Conservation (phyloP, 2,329 filamentous ascomycete species). For the Ophiostoma novo-ulmi region DNA sequence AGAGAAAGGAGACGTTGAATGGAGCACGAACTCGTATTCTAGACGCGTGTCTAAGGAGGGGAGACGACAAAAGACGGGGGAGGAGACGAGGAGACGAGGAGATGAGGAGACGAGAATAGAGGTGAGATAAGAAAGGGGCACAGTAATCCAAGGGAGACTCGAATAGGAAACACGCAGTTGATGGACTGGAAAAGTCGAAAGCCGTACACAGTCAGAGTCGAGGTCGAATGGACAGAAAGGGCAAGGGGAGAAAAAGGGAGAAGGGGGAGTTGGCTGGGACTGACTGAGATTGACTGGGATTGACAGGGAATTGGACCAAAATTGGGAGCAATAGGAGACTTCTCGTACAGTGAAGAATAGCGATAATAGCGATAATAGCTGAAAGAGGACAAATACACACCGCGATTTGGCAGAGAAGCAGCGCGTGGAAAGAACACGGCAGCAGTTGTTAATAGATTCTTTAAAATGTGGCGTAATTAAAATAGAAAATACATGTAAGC, state of each 20-base stretch:
- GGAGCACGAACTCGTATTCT: conserved; percentile 3
- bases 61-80: not conserved
- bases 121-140: not conserved
- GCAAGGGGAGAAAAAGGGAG: not conserved
- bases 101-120: conserved; percentile 2
- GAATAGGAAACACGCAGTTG: conserved; percentile 10
- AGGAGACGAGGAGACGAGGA: conserved; percentile 20
- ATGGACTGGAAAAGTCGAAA: conserved; percentile 2
- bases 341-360: not conserved
- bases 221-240: not conserved
- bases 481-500: not conserved
- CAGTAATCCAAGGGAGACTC: not conserved
- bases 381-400: conserved; percentile 2
- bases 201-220: not conserved
- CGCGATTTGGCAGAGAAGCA: not conserved
- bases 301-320: not conserved
- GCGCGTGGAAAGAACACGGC: conserved; percentile 15
- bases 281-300: not conserved
- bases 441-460: not conserved
- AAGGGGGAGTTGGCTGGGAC: not conserved
- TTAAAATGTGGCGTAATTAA: not conserved
- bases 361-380: not conserved
- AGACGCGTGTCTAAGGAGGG: conserved; percentile 11
- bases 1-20: not conserved
- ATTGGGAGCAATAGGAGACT: not conserved